Conservation (phyloP, 805 yeast species). For the Clavispora fructus region DNA sequence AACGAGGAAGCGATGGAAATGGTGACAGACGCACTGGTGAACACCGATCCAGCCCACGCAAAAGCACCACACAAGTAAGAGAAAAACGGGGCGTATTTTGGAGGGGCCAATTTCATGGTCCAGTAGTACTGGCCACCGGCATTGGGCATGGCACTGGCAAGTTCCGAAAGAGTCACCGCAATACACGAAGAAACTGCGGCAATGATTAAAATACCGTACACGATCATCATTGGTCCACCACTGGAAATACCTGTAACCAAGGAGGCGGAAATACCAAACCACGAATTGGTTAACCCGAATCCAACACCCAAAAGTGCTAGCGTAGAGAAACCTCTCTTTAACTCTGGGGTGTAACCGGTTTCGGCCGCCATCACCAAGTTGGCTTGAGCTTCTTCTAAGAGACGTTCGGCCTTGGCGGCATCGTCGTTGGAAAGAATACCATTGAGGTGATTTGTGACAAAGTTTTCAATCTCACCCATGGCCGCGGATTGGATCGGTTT, state of each 20-base stretch:
- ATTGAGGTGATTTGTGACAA: slow-evolving; percentile 1
- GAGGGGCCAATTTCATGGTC: slow-evolving; percentile 52
- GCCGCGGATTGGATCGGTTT: slow-evolving; percentile 3
- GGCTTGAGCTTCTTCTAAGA: slow-evolving; percentile 17
- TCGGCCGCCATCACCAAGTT: slow-evolving; percentile 24
- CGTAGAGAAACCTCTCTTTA: slow-evolving; percentile 11
- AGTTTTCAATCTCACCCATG: slow-evolving; percentile 4
- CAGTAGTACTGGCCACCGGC: slow-evolving; percentile 60
- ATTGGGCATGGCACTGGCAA: slow-evolving; percentile 48
- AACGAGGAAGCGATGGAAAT: slow-evolving; percentile 48
- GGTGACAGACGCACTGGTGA: slow-evolving; percentile 57
- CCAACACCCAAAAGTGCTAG: slow-evolving; percentile 46
- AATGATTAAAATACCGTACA: slow-evolving; percentile 52
- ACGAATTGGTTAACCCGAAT: slow-evolving; percentile 55
- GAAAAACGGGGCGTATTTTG: slow-evolving; percentile 39
- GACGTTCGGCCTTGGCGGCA: slow-evolving; percentile 2
- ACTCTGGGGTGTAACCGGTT: slow-evolving; percentile 25
- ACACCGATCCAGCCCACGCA: slow-evolving; percentile 58
- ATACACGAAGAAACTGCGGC: slow-evolving; percentile 43
- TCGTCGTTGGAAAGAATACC: slow-evolving; percentile 1
- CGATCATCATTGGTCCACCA: slow-evolving; percentile 55
- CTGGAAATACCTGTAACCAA: slow-evolving; percentile 49
- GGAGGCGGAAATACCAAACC: slow-evolving; percentile 58
- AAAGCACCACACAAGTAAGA: slow-evolving; percentile 59
- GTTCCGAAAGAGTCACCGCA: slow-evolving; percentile 49